phyloP scores from a whole-genome alignment of 108 stramenopile genomes.

The Discostella pseudostelligera region DNA sequence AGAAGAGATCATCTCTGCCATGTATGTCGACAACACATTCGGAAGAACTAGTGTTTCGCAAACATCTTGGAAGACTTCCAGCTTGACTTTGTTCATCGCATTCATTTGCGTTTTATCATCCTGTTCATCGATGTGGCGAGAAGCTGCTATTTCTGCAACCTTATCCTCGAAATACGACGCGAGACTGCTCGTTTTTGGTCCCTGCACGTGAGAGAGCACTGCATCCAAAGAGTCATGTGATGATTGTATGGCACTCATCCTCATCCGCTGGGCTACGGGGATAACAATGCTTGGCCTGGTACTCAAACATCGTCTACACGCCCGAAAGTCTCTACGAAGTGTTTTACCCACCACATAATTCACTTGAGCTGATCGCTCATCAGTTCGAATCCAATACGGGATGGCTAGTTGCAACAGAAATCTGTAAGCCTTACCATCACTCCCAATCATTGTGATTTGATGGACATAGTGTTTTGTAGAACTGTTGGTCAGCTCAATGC shows the following conservation, averaged over 20 bases:
- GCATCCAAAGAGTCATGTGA: slow-evolving; percentile 66
- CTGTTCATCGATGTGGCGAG: slow-evolving; percentile 15
- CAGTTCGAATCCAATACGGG: slow-evolving; percentile 83
- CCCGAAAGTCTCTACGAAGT: slow-evolving; percentile 52
- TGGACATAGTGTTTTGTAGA: slow-evolving; percentile 67
- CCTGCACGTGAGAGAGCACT: slow-evolving; percentile 33
- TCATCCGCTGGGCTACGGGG: slow-evolving; percentile 82
- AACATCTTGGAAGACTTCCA: slow-evolving; percentile 54
- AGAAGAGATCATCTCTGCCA: slow-evolving; percentile 38
- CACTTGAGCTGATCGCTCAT: slow-evolving; percentile 79
- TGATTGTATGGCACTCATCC: slow-evolving; percentile 64
- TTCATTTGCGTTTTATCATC: slow-evolving; percentile 19
- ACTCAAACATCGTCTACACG: slow-evolving; percentile 60
- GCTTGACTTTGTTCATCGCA: slow-evolving; percentile 29
- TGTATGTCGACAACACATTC: slow-evolving; percentile 49
- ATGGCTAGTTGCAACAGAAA: slow-evolving; percentile 83
- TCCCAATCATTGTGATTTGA: slow-evolving; percentile 78
- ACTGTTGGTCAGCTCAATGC: slow-evolving; percentile 51
- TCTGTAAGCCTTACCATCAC: slow-evolving; percentile 70
- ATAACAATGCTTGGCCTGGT: slow-evolving; percentile 75
- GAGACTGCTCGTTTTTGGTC: slow-evolving; percentile 14
- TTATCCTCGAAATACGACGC: slow-evolving; percentile 34
- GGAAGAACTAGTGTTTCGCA: slow-evolving; percentile 48
- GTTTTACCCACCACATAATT: slow-evolving; percentile 66
- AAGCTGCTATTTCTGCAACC: slow-evolving; percentile 30